Conservation (phyloP, 1,139 yeast species). For the Protomyces pachydermus region DNA sequence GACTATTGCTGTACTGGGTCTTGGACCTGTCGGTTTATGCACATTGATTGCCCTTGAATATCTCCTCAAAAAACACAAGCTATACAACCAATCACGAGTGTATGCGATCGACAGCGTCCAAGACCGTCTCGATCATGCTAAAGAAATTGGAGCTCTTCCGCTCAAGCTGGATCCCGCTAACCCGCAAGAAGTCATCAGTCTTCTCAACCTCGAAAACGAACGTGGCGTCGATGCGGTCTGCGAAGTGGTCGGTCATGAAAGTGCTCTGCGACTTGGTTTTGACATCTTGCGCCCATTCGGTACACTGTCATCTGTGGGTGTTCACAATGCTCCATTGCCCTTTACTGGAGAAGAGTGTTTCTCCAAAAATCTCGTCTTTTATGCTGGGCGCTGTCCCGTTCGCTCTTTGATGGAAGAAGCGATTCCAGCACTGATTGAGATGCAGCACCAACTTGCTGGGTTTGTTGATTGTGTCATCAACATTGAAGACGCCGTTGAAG, state of each 20-base stretch:
- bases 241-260: constrained; percentile 54
- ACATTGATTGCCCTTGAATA: constrained; percentile 48
- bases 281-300: constrained; percentile 57
- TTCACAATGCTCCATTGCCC: constrained; percentile 58
- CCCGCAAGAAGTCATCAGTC: constrained; percentile 34
- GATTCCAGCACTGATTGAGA: constrained; percentile 46
- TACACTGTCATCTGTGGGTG: constrained; percentile 56
- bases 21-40: constrained; percentile 64
- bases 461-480: constrained; percentile 45
- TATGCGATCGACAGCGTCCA: constrained; percentile 53
- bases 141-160: constrained; percentile 48
- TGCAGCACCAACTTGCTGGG: constrained; percentile 46
- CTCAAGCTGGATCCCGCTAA: constrained; percentile 40
- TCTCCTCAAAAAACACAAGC: constrained; percentile 41
- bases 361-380: constrained; percentile 52
- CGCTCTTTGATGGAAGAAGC: constrained; percentile 56
- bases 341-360: constrained; percentile 57
- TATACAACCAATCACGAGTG: not conserved
- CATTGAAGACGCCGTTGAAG: constrained; percentile 45
- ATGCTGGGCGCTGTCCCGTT: constrained; percentile 63
- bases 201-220: constrained; percentile 40
- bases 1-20: constrained; percentile 47
- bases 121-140: constrained; percentile 48
- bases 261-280: constrained; percentile 51
- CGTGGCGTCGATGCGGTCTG: constrained; percentile 55